phyloP scores from a whole-genome alignment of 345 rosid genomes.

The Trapa incisa region DNA sequence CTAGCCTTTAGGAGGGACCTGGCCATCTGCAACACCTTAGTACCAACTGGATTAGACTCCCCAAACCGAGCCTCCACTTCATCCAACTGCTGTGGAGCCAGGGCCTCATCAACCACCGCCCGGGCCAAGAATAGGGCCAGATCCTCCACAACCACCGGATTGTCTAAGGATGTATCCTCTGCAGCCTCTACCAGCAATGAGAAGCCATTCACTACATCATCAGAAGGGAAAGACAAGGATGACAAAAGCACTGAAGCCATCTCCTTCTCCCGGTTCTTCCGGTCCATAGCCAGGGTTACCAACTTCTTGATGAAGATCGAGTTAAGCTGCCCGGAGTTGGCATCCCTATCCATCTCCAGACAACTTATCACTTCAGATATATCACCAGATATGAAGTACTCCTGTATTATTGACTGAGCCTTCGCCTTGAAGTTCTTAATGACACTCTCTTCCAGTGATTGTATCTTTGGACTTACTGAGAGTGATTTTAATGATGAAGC shows the following conservation, averaged over 20 bases:
- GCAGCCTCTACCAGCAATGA: slow-evolving; percentile 64
- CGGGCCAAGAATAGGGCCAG: slow-evolving; percentile 77
- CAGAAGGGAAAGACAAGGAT: slow-evolving; percentile 55
- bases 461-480: slow-evolving; percentile 23
- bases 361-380: slow-evolving; percentile 47
- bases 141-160: slow-evolving; percentile 72
- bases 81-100: slow-evolving; percentile 67
- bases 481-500: slow-evolving; percentile 63
- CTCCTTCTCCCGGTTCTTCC: slow-evolving; percentile 81
- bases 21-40: slow-evolving; percentile 59
- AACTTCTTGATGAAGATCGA: slow-evolving; percentile 60
- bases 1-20: slow-evolving; percentile 63
- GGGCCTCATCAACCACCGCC: slow-evolving; percentile 72
- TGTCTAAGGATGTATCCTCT: slow-evolving; percentile 70
- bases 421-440: slow-evolving; percentile 39
- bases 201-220: slow-evolving; percentile 55
- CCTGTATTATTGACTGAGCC: slow-evolving; percentile 57
- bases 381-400: slow-evolving; percentile 65
- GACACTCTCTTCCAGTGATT: slow-evolving; percentile 25
- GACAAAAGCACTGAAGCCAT: slow-evolving; percentile 77
- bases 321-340: slow-evolving; percentile 36
- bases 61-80: slow-evolving; percentile 42
- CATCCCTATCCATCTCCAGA: slow-evolving; percentile 42
- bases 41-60: slow-evolving; percentile 39
- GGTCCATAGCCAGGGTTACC: slow-evolving; percentile 73